A percentile compares a stretch with the other conserved stretches of the same genome.
Conservation (phyloP, 2,329 filamentous ascomycete species). For the Epichloe hybrida region DNA sequence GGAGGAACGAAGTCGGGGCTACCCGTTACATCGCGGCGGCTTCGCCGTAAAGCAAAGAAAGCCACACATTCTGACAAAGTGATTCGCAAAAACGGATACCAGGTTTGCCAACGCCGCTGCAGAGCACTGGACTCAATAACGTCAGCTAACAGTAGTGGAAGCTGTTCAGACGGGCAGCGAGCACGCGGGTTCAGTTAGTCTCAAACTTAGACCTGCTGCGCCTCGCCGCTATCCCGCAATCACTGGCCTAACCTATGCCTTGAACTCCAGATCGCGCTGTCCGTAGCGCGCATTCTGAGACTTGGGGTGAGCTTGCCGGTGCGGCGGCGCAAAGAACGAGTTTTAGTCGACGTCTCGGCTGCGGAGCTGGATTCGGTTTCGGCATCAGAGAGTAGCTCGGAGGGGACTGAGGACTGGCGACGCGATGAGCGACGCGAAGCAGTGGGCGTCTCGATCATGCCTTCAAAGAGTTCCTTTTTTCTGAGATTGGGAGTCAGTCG, state of each 20-base stretch:
- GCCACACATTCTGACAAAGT: not conserved
- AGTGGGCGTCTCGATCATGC: conserved; percentile 44
- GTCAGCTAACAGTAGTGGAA: no score
- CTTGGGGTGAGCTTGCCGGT: conserved; percentile 27
- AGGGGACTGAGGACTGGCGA: conserved; percentile 35
- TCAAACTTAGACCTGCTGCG: not conserved
- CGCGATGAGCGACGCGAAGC: conserved; percentile 28
- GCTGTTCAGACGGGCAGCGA: no score
- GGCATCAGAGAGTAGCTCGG: conserved; percentile 28
- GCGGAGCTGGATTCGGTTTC: conserved; percentile 37
- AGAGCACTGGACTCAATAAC: not conserved
- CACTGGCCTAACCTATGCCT: no score
- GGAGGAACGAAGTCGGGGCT: not conserved
- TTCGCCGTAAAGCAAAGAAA: not conserved
- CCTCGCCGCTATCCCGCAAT: not conserved
- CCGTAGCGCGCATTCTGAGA: no score
- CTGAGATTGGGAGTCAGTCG: conserved; percentile 19
- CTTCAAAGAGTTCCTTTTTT: conserved; percentile 48
- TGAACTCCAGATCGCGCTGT: no score
- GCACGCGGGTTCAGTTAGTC: not conserved
- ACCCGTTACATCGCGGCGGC: conserved; percentile 4
- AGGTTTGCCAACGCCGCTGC: not conserved
- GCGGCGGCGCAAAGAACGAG: conserved; percentile 29
- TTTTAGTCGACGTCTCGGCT: conserved; percentile 25
- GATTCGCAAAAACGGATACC: not conserved